These are phyloP conservation scores for Neurospora sp. DNA, from an alignment of 495 filamentous ascomycete genomes.

Conservation along the genomic window DNA sequence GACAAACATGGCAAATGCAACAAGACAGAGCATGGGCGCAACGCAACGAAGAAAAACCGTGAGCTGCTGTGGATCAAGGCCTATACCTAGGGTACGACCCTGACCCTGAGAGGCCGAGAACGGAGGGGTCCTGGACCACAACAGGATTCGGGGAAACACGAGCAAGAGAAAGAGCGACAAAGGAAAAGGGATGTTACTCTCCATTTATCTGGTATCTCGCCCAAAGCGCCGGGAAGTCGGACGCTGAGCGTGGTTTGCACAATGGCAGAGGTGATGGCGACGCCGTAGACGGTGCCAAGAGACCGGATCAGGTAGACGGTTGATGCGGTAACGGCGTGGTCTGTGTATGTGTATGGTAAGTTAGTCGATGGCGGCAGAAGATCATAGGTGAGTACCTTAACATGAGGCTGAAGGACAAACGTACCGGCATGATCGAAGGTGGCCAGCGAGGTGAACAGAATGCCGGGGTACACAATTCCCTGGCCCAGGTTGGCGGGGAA, in stretches of 20 bases:
- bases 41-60: background rate
- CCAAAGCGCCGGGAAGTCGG: conserved; percentile 46
- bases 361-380: background rate
- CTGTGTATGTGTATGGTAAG: conserved; percentile 17
- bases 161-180: background rate
- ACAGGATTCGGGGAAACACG: background rate
- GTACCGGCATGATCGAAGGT: conserved; percentile 53
- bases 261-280: conserved; percentile 51
- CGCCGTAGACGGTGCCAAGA: conserved; percentile 54
- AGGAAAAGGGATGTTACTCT: conserved; percentile 44
- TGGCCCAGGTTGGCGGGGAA: conserved; percentile 56
- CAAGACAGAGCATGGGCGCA: background rate
- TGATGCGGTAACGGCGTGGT: conserved; percentile 55
- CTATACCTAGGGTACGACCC: background rate
- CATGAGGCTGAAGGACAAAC: background rate
- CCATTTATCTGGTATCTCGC: conserved; percentile 54
- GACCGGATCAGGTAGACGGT: conserved; percentile 55
- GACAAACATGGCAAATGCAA: background rate
- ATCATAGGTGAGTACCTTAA: background rate
- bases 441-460: conserved; percentile 53
- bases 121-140: background rate
- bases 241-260: conserved; percentile 53
- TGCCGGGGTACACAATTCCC: conserved; percentile 52
- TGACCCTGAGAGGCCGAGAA: background rate
- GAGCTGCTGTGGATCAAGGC: background rate